A percentile compares a stretch with the other conserved stretches of the same genome.
phyloP scores from a whole-genome alignment of 2,329 filamentous ascomycete genomes.

The Trichocomaceae sp. region DNA sequence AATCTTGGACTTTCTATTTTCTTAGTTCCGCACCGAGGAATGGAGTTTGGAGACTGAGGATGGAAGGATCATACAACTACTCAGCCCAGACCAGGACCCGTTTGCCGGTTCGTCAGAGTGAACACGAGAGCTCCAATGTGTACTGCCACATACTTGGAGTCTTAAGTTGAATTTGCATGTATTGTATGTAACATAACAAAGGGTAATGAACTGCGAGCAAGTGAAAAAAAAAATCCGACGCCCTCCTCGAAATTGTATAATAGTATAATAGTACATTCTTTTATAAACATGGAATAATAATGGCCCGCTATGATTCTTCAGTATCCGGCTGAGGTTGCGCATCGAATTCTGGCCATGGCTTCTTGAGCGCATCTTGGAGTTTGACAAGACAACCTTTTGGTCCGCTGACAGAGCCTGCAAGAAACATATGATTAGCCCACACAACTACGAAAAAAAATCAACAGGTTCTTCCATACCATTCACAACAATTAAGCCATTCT shows the following conservation, averaged over 20 bases:
- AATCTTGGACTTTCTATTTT: neutral
- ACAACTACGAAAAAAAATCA: neutral
- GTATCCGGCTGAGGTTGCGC: conserved; percentile 1
- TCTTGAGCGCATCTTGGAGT: conserved; percentile 87
- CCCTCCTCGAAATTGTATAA: conserved; percentile 12
- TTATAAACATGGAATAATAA: conserved; percentile 14
- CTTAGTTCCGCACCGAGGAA: conserved; percentile 74
- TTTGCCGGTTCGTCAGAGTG: conserved; percentile 47
- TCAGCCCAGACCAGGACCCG: conserved; percentile 66
- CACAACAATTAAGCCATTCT: conserved; percentile 81
- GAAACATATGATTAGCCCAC: neutral
- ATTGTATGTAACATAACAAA: no score
- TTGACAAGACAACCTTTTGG: conserved; percentile 80
- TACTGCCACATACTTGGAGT: neutral
- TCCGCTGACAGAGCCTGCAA: conserved; percentile 64
- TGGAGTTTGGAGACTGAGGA: conserved; percentile 74
- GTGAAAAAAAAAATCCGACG: conserved; percentile 8
- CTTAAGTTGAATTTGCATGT: neutral
- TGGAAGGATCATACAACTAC: conserved; percentile 64
- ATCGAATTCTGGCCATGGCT: conserved; percentile 58
- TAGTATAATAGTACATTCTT: conserved; percentile 35
- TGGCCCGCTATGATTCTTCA: conserved; percentile 7
- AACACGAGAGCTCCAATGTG: conserved; percentile 24
- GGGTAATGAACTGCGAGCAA: conserved; percentile 2
- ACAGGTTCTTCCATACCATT: conserved; percentile 52